Evolutionary conservation across 768 basidiomycete species (phyloP).

Genomic region (Galerina marginata): DNA sequence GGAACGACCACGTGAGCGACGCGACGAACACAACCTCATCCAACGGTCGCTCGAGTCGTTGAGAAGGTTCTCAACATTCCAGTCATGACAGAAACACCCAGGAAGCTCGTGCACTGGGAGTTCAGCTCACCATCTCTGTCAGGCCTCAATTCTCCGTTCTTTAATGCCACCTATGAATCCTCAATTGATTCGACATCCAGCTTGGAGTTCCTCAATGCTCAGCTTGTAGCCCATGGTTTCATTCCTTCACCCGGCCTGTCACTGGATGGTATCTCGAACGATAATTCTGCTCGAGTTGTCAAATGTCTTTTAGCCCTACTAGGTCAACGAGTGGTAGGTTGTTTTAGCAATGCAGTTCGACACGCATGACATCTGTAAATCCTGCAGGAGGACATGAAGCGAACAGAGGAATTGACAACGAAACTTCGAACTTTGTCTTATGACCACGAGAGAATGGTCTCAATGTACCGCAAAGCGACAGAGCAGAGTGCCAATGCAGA

Average conservation of each 20-base stretch:
- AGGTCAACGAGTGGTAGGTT: conserved; percentile 75
- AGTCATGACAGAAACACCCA: conserved; percentile 44
- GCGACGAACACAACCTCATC: too few species aligned
- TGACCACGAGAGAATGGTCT: conserved; percentile 76
- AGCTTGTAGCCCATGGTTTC: conserved; percentile 85
- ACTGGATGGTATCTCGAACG: conserved; percentile 64
- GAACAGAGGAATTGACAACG: conserved; percentile 77
- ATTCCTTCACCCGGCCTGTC: conserved; percentile 64
- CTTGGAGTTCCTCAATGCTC: conserved; percentile 80
- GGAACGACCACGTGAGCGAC: too few species aligned
- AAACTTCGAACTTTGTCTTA: conserved; percentile 80
- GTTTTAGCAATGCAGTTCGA: background rate
- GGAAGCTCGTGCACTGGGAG: conserved; percentile 60
- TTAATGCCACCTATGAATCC: conserved; percentile 51
- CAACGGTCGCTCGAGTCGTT: background rate
- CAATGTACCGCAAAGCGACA: conserved; percentile 62
- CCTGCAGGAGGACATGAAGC: conserved; percentile 69
- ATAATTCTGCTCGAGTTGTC: conserved; percentile 60
- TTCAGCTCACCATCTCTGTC: conserved; percentile 50
- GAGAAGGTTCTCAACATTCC: background rate
- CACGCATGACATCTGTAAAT: background rate
- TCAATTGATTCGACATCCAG: conserved; percentile 61
- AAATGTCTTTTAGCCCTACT: conserved; percentile 82
- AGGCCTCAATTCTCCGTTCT: conserved; percentile 47
- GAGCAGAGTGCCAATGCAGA: conserved; percentile 76